Evolutionary conservation across 768 basidiomycete genomes (phyloP).

Genomic region (Tricholoma furcatifolium): DNA sequence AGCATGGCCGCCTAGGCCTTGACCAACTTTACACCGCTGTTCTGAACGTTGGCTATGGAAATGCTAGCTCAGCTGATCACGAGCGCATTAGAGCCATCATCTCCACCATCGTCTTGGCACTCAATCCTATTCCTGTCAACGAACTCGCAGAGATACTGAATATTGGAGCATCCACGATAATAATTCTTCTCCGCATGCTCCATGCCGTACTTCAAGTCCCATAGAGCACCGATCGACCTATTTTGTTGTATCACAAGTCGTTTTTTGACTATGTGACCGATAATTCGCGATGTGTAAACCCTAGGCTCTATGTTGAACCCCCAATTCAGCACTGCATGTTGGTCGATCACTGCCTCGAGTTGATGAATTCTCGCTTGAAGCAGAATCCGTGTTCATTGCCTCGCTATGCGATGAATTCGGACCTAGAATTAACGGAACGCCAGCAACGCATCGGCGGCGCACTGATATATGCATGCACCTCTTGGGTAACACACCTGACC

Average conservation of each 20-base stretch:
- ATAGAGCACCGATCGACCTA: background rate
- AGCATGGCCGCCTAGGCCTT: background rate
- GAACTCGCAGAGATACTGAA: background rate
- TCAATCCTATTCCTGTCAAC: too few relatives aligned
- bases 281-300: background rate
- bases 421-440: too few relatives aligned
- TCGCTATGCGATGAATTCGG: too few relatives aligned
- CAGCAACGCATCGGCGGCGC: too few relatives aligned
- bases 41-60: too few relatives aligned
- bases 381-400: too few relatives aligned
- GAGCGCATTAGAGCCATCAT: background rate
- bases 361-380: too few relatives aligned
- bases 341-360: background rate
- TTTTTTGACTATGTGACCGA: constrained; percentile 1
- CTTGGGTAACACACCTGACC: background rate
- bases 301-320: background rate
- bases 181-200: background rate
- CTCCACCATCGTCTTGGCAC: background rate
- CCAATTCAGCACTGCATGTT: background rate
- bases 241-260: background rate
- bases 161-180: background rate
- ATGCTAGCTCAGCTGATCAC: too few relatives aligned
- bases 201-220: constrained; percentile 1
- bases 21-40: too few relatives aligned
- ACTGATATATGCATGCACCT: background rate